Base-by-base conservation (phyloP, 2,329 filamentous ascomycete species). In the Geosmithia morbida region DNA sequence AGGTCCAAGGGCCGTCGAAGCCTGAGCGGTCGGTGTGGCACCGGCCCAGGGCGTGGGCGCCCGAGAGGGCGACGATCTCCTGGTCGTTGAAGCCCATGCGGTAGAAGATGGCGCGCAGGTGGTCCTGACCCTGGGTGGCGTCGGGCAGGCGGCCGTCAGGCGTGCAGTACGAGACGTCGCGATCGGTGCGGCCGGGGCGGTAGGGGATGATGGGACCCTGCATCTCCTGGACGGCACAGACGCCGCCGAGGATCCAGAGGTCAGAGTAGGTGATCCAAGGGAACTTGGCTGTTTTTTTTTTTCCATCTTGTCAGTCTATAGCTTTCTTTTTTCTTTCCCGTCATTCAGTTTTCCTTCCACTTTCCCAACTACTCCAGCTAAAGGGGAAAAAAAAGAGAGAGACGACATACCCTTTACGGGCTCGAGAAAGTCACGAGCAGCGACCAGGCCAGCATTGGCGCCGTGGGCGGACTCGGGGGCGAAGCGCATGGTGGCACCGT, bases 51-150 rank as follows among this genome's bases (percentile, higher is more conserved):
- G 87, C 85, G 70, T 95, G 88, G 45, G 85, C 88, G 55, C 88
- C 88, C 20, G 75, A 74, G 47, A 97, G 77, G 29, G 90, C 92
- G 43, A 96, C 90, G 61, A 97, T 97, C 68, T 96, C 89, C 60
- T 85, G 85, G 69, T 98, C 90, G 66, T 92, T 84, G 76, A 96
- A 97, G 55, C 90, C 90, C 90, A 97, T 97, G 63, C 90, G 87
- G 66, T 81, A 79, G 69, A 97, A 98, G 72, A 97, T 90, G 69
- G 79, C 78, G 59, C 92, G 84, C 57, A 97, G 77, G 69, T 97
- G 90, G 61, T 81, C 77, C 51, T 81, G 72, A 51, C 77, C 83
- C 75, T 96, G 79, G 57, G 79, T 65, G 46, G 76, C 90, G 63
- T 98, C 88, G 53, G 89, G 75, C 29, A 79, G 74, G 65, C 90